Percentiles rank a stretch among this genome's conserved stretches.
Evolutionary conservation across 164 flowering plant species (phyloP).

Genomic region (Paratinospora sagittata): DNA sequence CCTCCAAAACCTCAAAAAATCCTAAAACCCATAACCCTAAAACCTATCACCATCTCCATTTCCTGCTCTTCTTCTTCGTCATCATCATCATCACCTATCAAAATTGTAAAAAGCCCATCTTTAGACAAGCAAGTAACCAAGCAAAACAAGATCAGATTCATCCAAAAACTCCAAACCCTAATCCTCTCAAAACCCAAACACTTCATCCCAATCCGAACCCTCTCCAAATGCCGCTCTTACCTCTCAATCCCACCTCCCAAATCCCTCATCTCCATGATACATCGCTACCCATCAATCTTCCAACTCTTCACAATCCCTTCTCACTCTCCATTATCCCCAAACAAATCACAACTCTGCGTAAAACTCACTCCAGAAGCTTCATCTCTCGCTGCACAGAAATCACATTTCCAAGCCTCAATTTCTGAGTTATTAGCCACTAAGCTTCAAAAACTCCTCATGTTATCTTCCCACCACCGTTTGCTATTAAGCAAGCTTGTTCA

Average conservation of each 20-base stretch:
- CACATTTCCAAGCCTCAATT: conserved; percentile 30
- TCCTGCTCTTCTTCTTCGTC: conserved; percentile 42
- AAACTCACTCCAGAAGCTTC: conserved; percentile 69
- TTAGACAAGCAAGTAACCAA: conserved; percentile 47
- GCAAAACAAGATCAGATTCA: conserved; percentile 36
- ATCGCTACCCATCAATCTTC: conserved; percentile 77
- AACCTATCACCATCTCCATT: too few species aligned
- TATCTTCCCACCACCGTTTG: conserved; percentile 68
- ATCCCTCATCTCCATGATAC: conserved; percentile 58
- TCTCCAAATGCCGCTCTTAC: conserved; percentile 65
- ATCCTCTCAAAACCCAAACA: conserved; percentile 72
- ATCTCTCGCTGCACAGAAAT: conserved; percentile 48
- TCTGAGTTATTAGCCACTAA: conserved; percentile 45
- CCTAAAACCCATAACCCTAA: conserved; percentile 27
- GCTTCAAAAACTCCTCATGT: conserved; percentile 88
- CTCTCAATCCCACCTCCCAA: conserved; percentile 35
- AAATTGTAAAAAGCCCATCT: conserved; percentile 45
- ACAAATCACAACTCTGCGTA: conserved; percentile 53
- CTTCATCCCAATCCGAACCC: conserved; percentile 56
- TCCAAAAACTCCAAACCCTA: conserved; percentile 26
- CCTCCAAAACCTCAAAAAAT: conserved; percentile 7
- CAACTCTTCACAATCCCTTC: conserved; percentile 53
- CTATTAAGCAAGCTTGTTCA: conserved; percentile 81
- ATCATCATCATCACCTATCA: conserved; percentile 29
- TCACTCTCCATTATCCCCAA: conserved; percentile 30